A percentile compares a stretch with the other conserved stretches of the same genome.
Evolutionary conservation across 2,329 filamentous ascomycete genomes (phyloP).

Genomic region (Nigrograna mackinnonii): DNA sequence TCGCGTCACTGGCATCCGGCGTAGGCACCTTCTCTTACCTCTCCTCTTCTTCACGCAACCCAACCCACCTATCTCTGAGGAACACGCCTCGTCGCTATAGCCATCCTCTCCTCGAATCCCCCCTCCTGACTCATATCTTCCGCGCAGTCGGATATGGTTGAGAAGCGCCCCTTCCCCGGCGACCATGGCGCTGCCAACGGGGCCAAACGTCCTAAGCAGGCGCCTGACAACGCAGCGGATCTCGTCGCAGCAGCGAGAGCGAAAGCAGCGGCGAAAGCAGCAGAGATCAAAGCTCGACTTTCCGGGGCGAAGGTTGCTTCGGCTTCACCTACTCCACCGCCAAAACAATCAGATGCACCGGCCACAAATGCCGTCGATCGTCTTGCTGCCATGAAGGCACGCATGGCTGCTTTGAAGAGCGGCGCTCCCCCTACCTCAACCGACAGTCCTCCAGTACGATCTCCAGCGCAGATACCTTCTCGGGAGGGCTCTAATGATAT

Average conservation of each 20-base stretch:
- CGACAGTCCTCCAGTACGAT: conserved; percentile 43
- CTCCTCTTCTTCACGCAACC: background rate
- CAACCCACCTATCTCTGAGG: background rate
- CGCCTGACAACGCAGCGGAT: conserved; percentile 34
- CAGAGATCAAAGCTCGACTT: conserved; percentile 30
- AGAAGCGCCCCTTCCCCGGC: conserved; percentile 48
- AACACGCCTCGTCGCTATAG: background rate
- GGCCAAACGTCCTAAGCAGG: conserved; percentile 45
- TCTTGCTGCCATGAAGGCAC: conserved; percentile 44
- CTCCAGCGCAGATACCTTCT: conserved; percentile 45
- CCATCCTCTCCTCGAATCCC: too few species aligned
- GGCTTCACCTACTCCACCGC: conserved; percentile 10
- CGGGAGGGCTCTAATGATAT: conserved; percentile 40
- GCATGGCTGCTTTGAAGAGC: conserved; percentile 73
- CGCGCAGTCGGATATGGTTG: conserved; percentile 35
- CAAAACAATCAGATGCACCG: conserved; percentile 12
- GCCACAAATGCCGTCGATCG: conserved; percentile 14
- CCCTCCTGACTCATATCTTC: conserved; percentile 6
- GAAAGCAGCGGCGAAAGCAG: conserved; percentile 28
- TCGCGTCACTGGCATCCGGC: too few species aligned
- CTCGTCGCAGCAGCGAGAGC: conserved; percentile 35
- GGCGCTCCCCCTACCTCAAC: conserved; percentile 36
- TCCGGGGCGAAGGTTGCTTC: conserved; percentile 16
- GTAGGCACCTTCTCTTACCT: background rate
- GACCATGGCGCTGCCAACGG: conserved; percentile 39